These are phyloP conservation scores for Russula sp. DNA, from an alignment of 768 basidiomycete genomes.

Conservation along the genomic window DNA sequence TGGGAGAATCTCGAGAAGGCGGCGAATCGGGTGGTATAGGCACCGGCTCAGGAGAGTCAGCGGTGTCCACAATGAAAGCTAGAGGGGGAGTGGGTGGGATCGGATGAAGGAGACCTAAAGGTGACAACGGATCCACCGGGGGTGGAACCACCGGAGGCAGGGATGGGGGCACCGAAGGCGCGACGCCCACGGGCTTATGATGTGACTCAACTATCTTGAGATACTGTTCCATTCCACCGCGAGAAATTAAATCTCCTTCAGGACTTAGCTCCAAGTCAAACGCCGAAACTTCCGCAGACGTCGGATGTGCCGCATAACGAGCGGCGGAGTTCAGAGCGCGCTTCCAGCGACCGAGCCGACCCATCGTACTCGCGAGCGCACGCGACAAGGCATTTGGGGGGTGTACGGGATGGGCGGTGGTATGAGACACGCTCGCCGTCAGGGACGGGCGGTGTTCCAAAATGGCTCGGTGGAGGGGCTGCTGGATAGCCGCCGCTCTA, in stretches of 20 bases:
- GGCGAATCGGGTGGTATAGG: neutral
- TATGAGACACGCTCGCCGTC: slow-evolving; percentile 34
- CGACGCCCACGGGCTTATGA: neutral
- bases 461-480: slow-evolving; percentile 50
- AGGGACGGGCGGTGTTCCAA: slow-evolving; percentile 40
- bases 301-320: slow-evolving; percentile 29
- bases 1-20: neutral
- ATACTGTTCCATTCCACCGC: slow-evolving; percentile 62
- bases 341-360: slow-evolving; percentile 76
- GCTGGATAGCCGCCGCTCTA: slow-evolving; percentile 43
- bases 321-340: slow-evolving; percentile 59
- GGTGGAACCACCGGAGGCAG: slow-evolving; percentile 17
- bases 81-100: neutral
- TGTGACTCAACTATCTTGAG: slow-evolving; percentile 47
- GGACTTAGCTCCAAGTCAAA: slow-evolving; percentile 63
- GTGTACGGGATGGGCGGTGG: slow-evolving; percentile 45
- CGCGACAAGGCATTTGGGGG: slow-evolving; percentile 60
- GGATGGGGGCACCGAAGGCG: slow-evolving; percentile 18
- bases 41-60: neutral
- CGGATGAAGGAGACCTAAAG: slow-evolving; percentile 1
- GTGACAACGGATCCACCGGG: slow-evolving; percentile 13
- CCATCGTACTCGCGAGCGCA: slow-evolving; percentile 75
- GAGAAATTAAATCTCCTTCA: slow-evolving; percentile 52
- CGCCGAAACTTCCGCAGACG: slow-evolving; percentile 50
- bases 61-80: neutral